Conservation (phyloP, 306 rosid species). For the Styphnolobium japonicum region DNA sequence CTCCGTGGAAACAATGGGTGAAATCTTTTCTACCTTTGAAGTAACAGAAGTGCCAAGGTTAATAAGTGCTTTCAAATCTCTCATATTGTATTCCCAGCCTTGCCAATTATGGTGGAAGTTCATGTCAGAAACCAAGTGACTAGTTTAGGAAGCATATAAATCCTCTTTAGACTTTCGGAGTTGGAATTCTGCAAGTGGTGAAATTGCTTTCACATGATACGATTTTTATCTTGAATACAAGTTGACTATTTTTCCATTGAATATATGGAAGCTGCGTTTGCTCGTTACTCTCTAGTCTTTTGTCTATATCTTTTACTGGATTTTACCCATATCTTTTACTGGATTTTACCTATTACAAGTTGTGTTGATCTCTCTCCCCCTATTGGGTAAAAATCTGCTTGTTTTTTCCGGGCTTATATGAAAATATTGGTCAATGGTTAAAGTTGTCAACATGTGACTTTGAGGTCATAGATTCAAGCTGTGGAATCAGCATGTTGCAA, state of each 20-base stretch:
- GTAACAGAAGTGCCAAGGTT: slow-evolving; percentile 36
- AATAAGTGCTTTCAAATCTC: slow-evolving; percentile 19
- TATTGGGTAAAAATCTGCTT: slow-evolving; percentile 8
- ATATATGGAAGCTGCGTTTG: slow-evolving; percentile 22
- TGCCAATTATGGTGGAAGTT: slow-evolving; percentile 13
- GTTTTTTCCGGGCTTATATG: too few relatives aligned
- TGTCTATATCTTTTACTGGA: not conserved
- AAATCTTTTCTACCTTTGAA: slow-evolving; percentile 52
- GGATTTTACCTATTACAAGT: not conserved
- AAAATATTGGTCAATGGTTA: too few relatives aligned
- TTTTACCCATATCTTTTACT: too few relatives aligned
- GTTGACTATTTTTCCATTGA: slow-evolving; percentile 7
- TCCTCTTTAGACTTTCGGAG: slow-evolving; percentile 22
- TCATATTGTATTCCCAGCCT: not conserved
- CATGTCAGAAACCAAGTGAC: slow-evolving; percentile 20
- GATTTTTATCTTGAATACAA: slow-evolving; percentile 29
- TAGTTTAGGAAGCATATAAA: slow-evolving; percentile 22
- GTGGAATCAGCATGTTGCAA: too few relatives aligned
- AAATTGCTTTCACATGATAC: slow-evolving; percentile 28
- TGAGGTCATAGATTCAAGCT: too few relatives aligned
- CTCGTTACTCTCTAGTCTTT: slow-evolving; percentile 16
- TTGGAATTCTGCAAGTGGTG: slow-evolving; percentile 22
- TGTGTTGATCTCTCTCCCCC: not conserved
- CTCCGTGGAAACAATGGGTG: slow-evolving; percentile 92
- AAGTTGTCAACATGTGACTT: too few relatives aligned